These are phyloP conservation scores for Brasenia schreberi DNA, from an alignment of 164 flowering plant genomes.

Conservation along the genomic window DNA sequence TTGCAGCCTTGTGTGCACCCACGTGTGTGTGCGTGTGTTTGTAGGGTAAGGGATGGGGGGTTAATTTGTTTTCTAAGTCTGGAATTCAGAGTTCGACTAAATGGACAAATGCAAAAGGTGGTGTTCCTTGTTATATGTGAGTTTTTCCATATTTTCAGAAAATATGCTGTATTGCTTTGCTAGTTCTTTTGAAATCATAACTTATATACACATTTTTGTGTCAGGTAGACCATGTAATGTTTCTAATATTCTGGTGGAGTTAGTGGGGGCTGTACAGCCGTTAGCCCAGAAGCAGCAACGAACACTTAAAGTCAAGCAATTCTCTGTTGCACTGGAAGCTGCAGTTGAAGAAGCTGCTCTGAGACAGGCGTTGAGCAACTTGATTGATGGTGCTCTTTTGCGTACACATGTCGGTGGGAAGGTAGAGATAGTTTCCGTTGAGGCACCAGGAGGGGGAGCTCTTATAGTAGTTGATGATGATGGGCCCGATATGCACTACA, in stretches of 20 bases:
- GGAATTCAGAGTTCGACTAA: too few relatives aligned
- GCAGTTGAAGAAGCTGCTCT: conserved; percentile 80
- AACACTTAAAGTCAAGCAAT: conserved; percentile 35
- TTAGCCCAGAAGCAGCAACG: conserved; percentile 65
- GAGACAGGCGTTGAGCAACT: conserved; percentile 86
- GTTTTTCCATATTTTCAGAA: not conserved
- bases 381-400: conserved; percentile 85
- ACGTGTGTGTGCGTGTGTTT: too few relatives aligned
- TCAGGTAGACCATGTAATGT: conserved; percentile 91
- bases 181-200: too few relatives aligned
- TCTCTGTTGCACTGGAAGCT: conserved; percentile 35
- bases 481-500: conserved; percentile 95
- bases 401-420: conserved; percentile 74
- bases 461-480: conserved; percentile 85
- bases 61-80: too few relatives aligned
- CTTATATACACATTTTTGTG: conserved; percentile 14
- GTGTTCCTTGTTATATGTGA: not conserved
- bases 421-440: conserved; percentile 51
- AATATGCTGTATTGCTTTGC: not conserved
- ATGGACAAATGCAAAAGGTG: not conserved
- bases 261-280: conserved; percentile 64
- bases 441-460: conserved; percentile 82
- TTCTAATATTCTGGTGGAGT: conserved; percentile 56
- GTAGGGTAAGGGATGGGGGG: too few relatives aligned
- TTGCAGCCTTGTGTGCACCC: too few relatives aligned